Evolutionary conservation across 345 rosid genomes (phyloP).

Genomic region (Firmiana major): DNA sequence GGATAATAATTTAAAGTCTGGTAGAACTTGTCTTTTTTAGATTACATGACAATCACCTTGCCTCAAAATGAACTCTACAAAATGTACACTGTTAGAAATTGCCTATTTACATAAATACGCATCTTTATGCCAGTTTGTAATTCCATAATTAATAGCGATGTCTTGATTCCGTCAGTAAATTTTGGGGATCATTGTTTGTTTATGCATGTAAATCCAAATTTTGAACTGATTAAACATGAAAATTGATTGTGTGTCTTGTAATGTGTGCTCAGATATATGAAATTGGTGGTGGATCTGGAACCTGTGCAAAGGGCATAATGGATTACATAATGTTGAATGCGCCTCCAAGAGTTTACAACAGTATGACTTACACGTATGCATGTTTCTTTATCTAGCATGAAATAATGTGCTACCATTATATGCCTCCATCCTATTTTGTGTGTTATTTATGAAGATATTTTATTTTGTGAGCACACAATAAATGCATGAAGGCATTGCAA

Average conservation of each 20-base stretch:
- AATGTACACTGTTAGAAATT: background rate
- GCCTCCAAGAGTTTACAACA: slow-evolving; percentile 84
- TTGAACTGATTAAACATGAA: background rate
- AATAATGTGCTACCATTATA: background rate
- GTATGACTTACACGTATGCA: slow-evolving; percentile 85
- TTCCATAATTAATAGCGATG: background rate
- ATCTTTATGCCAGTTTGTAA: slow-evolving; percentile 2
- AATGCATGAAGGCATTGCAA: background rate
- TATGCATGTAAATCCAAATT: slow-evolving; percentile 1
- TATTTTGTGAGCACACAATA: background rate
- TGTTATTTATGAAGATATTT: background rate
- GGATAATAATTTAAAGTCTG: background rate
- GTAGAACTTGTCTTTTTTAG: background rate
- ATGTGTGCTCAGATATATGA: slow-evolving; percentile 73
- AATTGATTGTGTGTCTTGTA: slow-evolving; percentile 22
- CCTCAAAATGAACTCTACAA: background rate
- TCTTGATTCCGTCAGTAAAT: background rate
- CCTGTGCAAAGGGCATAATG: slow-evolving; percentile 88
- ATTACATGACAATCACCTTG: background rate
- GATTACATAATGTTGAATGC: slow-evolving; percentile 96
- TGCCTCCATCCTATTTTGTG: background rate
- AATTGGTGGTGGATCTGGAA: slow-evolving; percentile 99
- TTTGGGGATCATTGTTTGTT: slow-evolving; percentile 3
- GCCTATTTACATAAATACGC: background rate
- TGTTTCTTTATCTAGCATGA: slow-evolving; percentile 3